phyloP scores from a whole-genome alignment of 768 basidiomycete species.

The Tremella fuciformis region DNA sequence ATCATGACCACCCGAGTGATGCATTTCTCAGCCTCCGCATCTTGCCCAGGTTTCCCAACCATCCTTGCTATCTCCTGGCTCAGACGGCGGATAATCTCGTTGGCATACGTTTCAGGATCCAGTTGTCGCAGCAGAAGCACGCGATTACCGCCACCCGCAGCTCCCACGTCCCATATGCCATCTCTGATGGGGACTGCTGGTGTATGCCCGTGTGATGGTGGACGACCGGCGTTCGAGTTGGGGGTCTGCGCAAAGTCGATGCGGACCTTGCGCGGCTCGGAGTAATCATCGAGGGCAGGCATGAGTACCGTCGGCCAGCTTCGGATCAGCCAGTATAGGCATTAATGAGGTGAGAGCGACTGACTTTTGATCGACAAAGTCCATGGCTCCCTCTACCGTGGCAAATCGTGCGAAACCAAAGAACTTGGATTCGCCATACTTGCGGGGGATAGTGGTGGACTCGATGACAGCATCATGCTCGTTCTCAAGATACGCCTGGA shows the following conservation, averaged over 20 bases:
- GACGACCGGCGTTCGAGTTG: neutral
- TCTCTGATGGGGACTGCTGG: slow-evolving; percentile 59
- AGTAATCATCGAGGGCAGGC: slow-evolving; percentile 85
- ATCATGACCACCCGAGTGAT: slow-evolving; percentile 84
- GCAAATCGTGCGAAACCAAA: slow-evolving; percentile 97
- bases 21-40: slow-evolving; percentile 73
- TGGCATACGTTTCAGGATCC: slow-evolving; percentile 79
- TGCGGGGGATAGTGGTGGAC: slow-evolving; percentile 87
- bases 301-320: slow-evolving; percentile 83
- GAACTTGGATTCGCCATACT: slow-evolving; percentile 90
- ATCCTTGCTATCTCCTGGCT: slow-evolving; percentile 67
- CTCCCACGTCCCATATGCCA: slow-evolving; percentile 92
- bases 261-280: slow-evolving; percentile 78
- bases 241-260: slow-evolving; percentile 81
- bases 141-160: slow-evolving; percentile 57
- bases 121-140: slow-evolving; percentile 87
- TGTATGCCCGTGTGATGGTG: neutral
- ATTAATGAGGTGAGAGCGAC: slow-evolving; percentile 11
- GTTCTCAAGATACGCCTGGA: slow-evolving; percentile 36
- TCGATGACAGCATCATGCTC: slow-evolving; percentile 51
- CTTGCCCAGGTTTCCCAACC: slow-evolving; percentile 23
- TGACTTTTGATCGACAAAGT: slow-evolving; percentile 77
- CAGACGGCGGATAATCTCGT: slow-evolving; percentile 82
- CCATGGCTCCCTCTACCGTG: slow-evolving; percentile 76
- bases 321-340: slow-evolving; percentile 4